phyloP scores from a whole-genome alignment of 108 stramenopile genomes.

The Skeletonema grethae region DNA sequence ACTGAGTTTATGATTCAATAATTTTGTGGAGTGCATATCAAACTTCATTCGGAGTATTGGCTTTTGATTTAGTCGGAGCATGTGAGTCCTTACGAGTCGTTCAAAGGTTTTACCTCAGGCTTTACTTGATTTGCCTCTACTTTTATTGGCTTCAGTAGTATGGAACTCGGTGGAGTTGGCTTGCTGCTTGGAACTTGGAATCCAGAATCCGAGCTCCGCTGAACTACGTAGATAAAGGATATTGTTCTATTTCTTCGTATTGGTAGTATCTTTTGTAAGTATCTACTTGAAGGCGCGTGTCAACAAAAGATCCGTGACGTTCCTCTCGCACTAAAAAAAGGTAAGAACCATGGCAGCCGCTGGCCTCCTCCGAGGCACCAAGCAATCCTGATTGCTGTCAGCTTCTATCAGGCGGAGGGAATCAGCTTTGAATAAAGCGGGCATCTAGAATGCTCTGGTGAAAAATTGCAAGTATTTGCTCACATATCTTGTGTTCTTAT shows the following conservation, averaged over 20 bases:
- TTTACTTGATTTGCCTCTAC: too few species aligned
- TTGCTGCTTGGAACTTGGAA: too few species aligned
- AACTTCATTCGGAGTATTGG: background rate
- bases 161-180: too few species aligned
- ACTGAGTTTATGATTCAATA: background rate
- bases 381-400: background rate
- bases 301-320: background rate
- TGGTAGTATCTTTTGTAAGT: background rate
- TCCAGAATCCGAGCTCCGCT: too few species aligned
- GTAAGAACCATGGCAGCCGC: background rate
- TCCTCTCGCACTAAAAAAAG: background rate
- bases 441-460: background rate
- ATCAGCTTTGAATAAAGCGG: background rate
- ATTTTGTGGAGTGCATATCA: background rate
- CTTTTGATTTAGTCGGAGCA: background rate
- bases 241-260: background rate
- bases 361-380: background rate
- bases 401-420: background rate
- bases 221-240: too few species aligned
- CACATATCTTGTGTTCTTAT: slow-evolving; percentile 8
- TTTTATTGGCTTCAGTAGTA: too few species aligned
- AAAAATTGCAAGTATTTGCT: background rate
- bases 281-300: slow-evolving; percentile 1
- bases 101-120: too few species aligned
- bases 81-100: background rate